These are phyloP conservation scores for Coniosporium apollinis DNA, from an alignment of 495 filamentous ascomycete genomes.

Conservation along the genomic window DNA sequence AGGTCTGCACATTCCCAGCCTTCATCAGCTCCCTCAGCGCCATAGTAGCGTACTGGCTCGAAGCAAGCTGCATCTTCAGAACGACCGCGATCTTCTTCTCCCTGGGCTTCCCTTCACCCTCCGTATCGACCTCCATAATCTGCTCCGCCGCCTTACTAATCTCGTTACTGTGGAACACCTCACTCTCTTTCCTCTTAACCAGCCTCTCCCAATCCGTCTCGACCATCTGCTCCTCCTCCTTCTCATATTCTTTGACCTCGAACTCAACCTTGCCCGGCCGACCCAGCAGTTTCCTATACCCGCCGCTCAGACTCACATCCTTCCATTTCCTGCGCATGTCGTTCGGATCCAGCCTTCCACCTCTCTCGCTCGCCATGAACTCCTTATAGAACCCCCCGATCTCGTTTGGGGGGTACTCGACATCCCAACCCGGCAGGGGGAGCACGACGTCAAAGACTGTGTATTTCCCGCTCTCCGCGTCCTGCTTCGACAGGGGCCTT, in stretches of 20 bases:
- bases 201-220: constrained; percentile 61
- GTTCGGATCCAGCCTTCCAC: constrained; percentile 62
- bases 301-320: constrained; percentile 76
- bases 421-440: constrained; percentile 80
- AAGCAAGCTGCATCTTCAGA: constrained; percentile 67
- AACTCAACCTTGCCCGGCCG: constrained; percentile 41
- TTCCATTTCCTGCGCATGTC: constrained; percentile 75
- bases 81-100: constrained; percentile 57
- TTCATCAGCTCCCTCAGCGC: constrained; percentile 77
- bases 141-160: constrained; percentile 1
- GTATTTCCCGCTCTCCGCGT: constrained; percentile 64
- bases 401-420: constrained; percentile 71
- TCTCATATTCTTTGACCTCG: constrained; percentile 48
- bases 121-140: constrained; percentile 1
- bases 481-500: constrained; percentile 55
- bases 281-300: constrained; percentile 73
- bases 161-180: neutral
- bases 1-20: constrained; percentile 39
- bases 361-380: constrained; percentile 66
- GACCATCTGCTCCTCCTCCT: constrained; percentile 68
- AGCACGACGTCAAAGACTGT: constrained; percentile 83
- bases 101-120: neutral
- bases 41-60: constrained; percentile 89
- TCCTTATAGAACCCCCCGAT: constrained; percentile 61
- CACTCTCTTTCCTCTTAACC: constrained; percentile 8